A percentile compares a stretch with the other conserved stretches of the same genome.
These are phyloP conservation scores for Sarocladium kiliense DNA, from an alignment of 2,329 filamentous ascomycete genomes.

Conservation along the genomic window DNA sequence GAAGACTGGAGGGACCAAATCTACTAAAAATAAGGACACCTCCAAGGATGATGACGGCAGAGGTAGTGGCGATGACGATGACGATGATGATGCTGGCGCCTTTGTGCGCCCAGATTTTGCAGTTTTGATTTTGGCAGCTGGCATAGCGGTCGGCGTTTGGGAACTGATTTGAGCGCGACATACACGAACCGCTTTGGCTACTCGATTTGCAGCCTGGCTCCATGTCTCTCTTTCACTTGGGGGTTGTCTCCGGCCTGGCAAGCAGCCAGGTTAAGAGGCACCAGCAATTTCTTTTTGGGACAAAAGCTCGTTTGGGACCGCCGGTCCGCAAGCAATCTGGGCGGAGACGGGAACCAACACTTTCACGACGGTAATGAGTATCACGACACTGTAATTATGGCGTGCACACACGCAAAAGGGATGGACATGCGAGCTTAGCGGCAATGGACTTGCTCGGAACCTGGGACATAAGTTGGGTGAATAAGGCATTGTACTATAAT, in stretches of 20 bases:
- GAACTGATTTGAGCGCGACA: slow-evolving; percentile 20
- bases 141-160: slow-evolving; percentile 36
- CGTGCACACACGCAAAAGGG: not conserved
- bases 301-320: not conserved
- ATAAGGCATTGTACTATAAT: not conserved
- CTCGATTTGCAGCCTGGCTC: not conserved
- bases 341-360: not conserved
- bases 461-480: not conserved
- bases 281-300: not conserved
- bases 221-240: not conserved
- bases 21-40: slow-evolving; percentile 8
- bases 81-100: slow-evolving; percentile 16
- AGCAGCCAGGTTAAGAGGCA: not conserved
- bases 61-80: slow-evolving; percentile 13
- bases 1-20: slow-evolving; percentile 24
- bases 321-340: too few species aligned
- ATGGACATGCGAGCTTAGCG: not conserved
- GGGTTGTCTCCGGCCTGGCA: not conserved
- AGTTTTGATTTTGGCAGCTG: slow-evolving; percentile 18
- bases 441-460: too few species aligned
- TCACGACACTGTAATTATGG: not conserved
- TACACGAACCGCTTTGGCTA: not conserved
- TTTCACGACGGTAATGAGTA: not conserved
- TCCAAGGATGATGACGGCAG: slow-evolving; percentile 1
- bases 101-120: slow-evolving; percentile 13